phyloP scores from a whole-genome alignment of 441 rosid species.

The Francoa sonchifolia region DNA sequence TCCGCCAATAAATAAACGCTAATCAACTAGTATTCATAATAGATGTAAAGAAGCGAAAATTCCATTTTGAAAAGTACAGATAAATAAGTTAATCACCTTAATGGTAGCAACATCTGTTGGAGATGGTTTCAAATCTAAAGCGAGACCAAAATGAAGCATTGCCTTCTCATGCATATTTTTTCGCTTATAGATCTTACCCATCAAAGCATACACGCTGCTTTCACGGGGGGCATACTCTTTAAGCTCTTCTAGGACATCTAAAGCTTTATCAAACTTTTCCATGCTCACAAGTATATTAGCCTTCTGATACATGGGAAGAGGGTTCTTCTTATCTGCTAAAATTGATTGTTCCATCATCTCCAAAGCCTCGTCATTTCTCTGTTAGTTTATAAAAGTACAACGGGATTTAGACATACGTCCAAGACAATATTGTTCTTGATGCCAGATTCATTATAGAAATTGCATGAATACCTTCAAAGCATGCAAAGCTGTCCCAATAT shows the following conservation, averaged over 20 bases:
- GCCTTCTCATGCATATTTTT: slow-evolving; percentile 75
- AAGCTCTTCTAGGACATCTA: slow-evolving; percentile 84
- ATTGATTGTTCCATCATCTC: slow-evolving; percentile 88
- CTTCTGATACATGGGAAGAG: slow-evolving; percentile 97
- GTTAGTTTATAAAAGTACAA: slow-evolving; percentile 12
- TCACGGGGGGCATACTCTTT: slow-evolving; percentile 90
- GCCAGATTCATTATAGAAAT: slow-evolving; percentile 9
- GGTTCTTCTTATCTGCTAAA: slow-evolving; percentile 78
- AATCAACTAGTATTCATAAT: too few relatives aligned
- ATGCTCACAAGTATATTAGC: slow-evolving; percentile 80
- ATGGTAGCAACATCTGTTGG: slow-evolving; percentile 81
- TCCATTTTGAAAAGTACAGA: not conserved
- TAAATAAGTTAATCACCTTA: slow-evolving; percentile 39
- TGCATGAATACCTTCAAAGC: slow-evolving; percentile 51
- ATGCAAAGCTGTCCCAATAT: slow-evolving; percentile 84
- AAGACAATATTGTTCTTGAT: not conserved
- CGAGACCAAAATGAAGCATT: slow-evolving; percentile 86
- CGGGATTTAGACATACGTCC: slow-evolving; percentile 7
- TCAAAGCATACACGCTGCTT: slow-evolving; percentile 87
- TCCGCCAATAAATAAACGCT: too few relatives aligned
- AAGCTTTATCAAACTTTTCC: slow-evolving; percentile 72
- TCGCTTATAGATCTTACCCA: slow-evolving; percentile 81
- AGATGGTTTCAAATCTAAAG: slow-evolving; percentile 94
- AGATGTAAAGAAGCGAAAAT: too few relatives aligned
- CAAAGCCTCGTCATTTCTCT: slow-evolving; percentile 87